A percentile compares a stretch with the other conserved stretches of the same genome.
These are phyloP conservation scores for Fusarium subtropicale DNA, from an alignment of 2,329 filamentous ascomycete species.

Conservation along the genomic window DNA sequence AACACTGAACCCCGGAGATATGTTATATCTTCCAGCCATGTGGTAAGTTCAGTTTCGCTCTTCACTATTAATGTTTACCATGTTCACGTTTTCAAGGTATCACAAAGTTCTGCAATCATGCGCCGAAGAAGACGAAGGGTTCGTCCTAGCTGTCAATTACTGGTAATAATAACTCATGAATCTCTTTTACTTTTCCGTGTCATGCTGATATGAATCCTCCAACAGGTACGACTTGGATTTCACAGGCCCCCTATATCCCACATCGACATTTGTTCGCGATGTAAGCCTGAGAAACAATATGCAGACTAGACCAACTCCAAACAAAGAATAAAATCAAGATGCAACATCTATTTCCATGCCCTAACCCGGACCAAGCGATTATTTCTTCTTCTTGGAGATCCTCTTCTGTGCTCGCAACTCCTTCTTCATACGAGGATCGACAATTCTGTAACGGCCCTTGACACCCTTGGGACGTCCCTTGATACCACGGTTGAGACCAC, in stretches of 20 bases:
- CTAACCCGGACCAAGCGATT: conserved; percentile 13
- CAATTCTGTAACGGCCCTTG: conserved; percentile 97
- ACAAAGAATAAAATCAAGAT: conserved; percentile 27
- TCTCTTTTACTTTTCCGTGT: neutral
- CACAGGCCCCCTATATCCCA: conserved; percentile 73
- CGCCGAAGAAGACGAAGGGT: conserved; percentile 73
- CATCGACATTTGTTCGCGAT: conserved; percentile 65
- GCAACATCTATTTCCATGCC: conserved; percentile 23
- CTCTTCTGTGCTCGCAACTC: conserved; percentile 90
- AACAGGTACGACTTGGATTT: conserved; percentile 84
- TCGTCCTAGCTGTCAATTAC: conserved; percentile 85
- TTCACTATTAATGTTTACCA: neutral
- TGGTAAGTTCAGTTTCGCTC: conserved; percentile 65
- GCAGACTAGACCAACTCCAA: conserved; percentile 15
- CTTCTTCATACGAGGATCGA: conserved; percentile 96
- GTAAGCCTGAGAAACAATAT: conserved; percentile 43
- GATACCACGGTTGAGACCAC: conserved; percentile 84
- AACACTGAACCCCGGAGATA: conserved; percentile 77
- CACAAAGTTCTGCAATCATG: conserved; percentile 83
- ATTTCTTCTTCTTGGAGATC: conserved; percentile 74
- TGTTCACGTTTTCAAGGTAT: conserved; percentile 63
- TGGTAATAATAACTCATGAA: conserved; percentile 65
- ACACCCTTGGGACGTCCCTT: conserved; percentile 89
- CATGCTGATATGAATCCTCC: conserved; percentile 11
- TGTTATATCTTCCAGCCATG: conserved; percentile 84